Conservation (phyloP, 352 stramenopile species). For the Lagenidium giganteum region DNA sequence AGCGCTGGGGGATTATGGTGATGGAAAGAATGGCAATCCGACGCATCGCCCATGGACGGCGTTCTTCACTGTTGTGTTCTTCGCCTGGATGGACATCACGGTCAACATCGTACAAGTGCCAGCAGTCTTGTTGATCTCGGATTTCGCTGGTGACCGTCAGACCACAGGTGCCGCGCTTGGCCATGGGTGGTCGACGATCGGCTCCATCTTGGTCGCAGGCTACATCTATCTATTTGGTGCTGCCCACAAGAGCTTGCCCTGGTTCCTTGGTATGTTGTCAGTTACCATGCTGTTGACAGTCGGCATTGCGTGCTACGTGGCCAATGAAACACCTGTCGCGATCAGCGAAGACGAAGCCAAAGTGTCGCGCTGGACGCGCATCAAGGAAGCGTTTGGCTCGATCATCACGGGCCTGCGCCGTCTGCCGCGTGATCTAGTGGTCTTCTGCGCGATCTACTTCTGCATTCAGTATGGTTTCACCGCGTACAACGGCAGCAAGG, state of each 20-base stretch:
- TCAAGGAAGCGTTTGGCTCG: constrained; percentile 23
- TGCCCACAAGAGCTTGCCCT: constrained; percentile 27
- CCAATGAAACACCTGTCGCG: no score
- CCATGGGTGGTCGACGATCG: constrained; percentile 21
- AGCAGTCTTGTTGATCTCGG: constrained; percentile 25
- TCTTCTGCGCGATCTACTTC: constrained; percentile 44
- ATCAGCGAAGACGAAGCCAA: neutral
- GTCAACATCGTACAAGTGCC: constrained; percentile 31
- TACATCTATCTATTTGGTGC: constrained; percentile 35
- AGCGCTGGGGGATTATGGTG: constrained; percentile 12
- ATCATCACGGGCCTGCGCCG: constrained; percentile 32
- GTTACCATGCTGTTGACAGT: constrained; percentile 25
- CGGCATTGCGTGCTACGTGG: no score
- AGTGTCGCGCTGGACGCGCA: constrained; percentile 6
- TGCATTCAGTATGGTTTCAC: constrained; percentile 50
- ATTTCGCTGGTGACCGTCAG: constrained; percentile 37
- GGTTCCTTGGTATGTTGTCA: constrained; percentile 33
- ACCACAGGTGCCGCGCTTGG: constrained; percentile 24
- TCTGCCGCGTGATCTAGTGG: constrained; percentile 26
- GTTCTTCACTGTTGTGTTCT: constrained; percentile 29
- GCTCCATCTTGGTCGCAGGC: constrained; percentile 22
- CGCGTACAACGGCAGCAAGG: constrained; percentile 64
- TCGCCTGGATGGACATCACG: constrained; percentile 45
- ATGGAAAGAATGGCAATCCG: constrained; percentile 2
- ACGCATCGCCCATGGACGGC: constrained; percentile 24